Base-by-base conservation (phyloP, 2,329 filamentous ascomycete species). In the Aspergillus sclerotialis region DNA sequence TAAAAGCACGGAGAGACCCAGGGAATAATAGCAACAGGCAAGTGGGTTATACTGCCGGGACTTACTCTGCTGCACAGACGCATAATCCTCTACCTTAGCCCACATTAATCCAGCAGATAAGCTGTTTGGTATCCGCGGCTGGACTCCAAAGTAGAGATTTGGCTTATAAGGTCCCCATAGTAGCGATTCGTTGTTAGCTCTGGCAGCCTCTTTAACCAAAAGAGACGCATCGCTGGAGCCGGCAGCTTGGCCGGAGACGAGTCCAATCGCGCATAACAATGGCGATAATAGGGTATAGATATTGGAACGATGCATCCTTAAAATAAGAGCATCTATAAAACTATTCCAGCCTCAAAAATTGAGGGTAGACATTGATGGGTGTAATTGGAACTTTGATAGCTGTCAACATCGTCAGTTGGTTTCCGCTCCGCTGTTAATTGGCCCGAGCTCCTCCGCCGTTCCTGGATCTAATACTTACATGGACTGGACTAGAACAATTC, bases 111-210 rank as follows among this genome's bases (percentile, higher is more conserved):
- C 88, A 2, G 85, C 80, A 62, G 82, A 78, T 46, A 96, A 61
- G 50, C 85, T 89, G 56, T 89, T 80, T 0, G 89, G 83, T 32
- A 90, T 72, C 38, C 88, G 76, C 29, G 90, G 86, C 13, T 86
- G 76, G 23, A 94, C 76, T 2, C 90, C 90, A 68, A 96, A 96
- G 64, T 95, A 96, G 28, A 96, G 64, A 54, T 95, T 95, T 0
- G 90, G 84, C 48, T 86, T 78, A 66, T 96, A 98, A 2, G 92
- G 87, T 0, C 92, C 92, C 92, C 92, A 98, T 68, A 96, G 72
- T 49, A 98, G 71, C 53, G 83, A 90, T 54, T 93, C 75, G 61
- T 96, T 94, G 48, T 69, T 75, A 15, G 69, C 67, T 51, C 52
- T 60, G 16, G 58, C 57, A 30, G 64, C 52, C 48, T 70, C 67